Percentiles rank a stretch among this genome's conserved stretches.
phyloP scores from a whole-genome alignment of 2,329 filamentous ascomycete genomes.

The Zelopaecilomyces penicillatus region DNA sequence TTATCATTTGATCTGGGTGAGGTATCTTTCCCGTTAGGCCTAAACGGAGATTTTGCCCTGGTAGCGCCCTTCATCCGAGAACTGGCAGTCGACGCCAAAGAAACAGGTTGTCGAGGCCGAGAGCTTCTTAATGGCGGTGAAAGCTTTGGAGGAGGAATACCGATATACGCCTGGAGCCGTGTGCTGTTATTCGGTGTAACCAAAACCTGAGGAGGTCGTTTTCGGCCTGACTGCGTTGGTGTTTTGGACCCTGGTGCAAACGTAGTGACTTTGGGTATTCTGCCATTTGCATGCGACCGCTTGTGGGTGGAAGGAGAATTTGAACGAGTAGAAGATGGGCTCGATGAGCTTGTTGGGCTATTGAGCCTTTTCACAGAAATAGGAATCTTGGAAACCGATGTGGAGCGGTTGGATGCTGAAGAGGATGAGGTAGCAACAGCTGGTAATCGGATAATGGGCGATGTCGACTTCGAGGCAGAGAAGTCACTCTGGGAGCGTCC shows the following conservation, averaged over 20 bases:
- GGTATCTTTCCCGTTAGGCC: constrained; percentile 19
- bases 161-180: constrained; percentile 65
- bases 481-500: constrained; percentile 55
- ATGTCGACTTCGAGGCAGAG: constrained; percentile 27
- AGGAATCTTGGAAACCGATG: constrained; percentile 35
- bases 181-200: constrained; percentile 42
- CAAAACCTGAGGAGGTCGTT: constrained; percentile 32
- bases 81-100: constrained; percentile 61
- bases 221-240: constrained; percentile 29
- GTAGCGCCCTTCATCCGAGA: constrained; percentile 60
- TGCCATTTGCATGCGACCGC: constrained; percentile 33
- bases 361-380: constrained; percentile 37
- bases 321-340: constrained; percentile 44
- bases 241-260: constrained; percentile 27
- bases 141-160: constrained; percentile 59
- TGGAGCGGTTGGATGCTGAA: constrained; percentile 16
- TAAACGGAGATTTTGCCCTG: constrained; percentile 39
- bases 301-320: constrained; percentile 45
- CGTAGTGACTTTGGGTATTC: constrained; percentile 26
- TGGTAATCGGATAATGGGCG: constrained; percentile 25
- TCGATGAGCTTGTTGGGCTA: constrained; percentile 37
- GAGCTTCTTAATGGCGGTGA: constrained; percentile 77
- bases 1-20: constrained; percentile 29
- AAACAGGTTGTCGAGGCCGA: constrained; percentile 70
- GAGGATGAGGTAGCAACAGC: constrained; percentile 16